These are phyloP conservation scores for Avena sativa DNA, from an alignment of 176 grass and related monocot genomes.

Conservation along the genomic window DNA sequence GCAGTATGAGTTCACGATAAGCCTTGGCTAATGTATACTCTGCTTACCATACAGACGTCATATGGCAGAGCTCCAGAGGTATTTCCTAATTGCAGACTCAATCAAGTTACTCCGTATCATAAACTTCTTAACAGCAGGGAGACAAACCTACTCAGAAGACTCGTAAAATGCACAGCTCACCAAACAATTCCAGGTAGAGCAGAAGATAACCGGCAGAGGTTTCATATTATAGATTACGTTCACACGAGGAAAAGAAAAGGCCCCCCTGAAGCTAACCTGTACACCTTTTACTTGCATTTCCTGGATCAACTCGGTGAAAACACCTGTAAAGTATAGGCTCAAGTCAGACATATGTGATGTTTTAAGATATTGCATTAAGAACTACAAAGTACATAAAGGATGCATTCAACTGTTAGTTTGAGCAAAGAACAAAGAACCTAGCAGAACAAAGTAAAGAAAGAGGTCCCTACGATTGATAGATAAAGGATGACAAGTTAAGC, in stretches of 20 bases:
- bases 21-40: not conserved
- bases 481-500: not conserved
- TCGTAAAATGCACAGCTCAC: not conserved
- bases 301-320: conserved; percentile 98
- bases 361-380: not conserved
- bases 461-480: not conserved
- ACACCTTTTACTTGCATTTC: conserved; percentile 98
- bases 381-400: not conserved
- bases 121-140: not conserved
- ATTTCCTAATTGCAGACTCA: conserved; percentile 5
- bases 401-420: not conserved
- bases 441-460: not conserved
- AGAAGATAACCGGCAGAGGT: not conserved
- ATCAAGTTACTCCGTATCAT: not conserved
- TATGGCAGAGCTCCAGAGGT: not conserved
- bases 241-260: conserved; percentile 25
- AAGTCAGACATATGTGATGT: not conserved
- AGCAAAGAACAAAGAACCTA: not conserved
- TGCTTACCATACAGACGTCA: conserved; percentile 9
- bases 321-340: conserved; percentile 56
- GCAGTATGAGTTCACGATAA: conserved; percentile 7
- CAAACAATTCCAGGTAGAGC: not conserved
- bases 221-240: not conserved
- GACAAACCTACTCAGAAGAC: not conserved
- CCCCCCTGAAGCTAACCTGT: conserved; percentile 62